A percentile compares a stretch with the other conserved stretches of the same genome.
phyloP scores from a whole-genome alignment of 2,329 filamentous ascomycete species.

The Claviceps pazoutovae region DNA sequence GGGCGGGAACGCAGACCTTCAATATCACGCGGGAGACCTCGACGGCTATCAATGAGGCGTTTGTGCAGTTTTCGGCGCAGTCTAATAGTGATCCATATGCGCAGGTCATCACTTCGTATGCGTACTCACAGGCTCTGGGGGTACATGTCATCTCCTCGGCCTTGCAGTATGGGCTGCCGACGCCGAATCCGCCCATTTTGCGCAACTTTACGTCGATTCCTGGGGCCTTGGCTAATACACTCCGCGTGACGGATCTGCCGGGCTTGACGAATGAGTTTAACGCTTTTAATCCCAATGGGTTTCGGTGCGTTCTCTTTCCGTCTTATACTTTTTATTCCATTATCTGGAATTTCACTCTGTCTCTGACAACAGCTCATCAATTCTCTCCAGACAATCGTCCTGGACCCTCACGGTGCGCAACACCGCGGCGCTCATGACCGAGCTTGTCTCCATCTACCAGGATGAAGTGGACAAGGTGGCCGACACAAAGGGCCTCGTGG shows the following conservation, averaged over 20 bases:
- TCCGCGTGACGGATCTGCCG: constrained; percentile 9
- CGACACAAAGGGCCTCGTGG: constrained; percentile 8
- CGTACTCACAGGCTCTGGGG: constrained; percentile 8
- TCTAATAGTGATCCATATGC: constrained; percentile 9
- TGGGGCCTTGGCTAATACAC: constrained; percentile 9
- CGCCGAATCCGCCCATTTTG: constrained; percentile 9
- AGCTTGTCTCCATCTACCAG: constrained; percentile 11
- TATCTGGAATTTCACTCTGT: neutral
- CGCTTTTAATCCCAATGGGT: constrained; percentile 7
- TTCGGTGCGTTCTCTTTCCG: constrained; percentile 4
- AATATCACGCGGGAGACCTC: constrained; percentile 10
- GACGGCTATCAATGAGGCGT: constrained; percentile 10
- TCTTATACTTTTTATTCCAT: neutral
- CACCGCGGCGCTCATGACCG: constrained; percentile 9
- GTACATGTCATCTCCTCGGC: constrained; percentile 6
- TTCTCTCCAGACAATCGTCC: neutral
- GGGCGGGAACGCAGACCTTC: constrained; percentile 17
- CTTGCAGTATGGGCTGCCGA: constrained; percentile 3
- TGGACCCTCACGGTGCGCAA: constrained; percentile 12
- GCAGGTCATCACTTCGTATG: constrained; percentile 11
- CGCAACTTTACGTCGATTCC: constrained; percentile 11
- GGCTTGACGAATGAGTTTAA: constrained; percentile 11
- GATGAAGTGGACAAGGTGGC: constrained; percentile 11
- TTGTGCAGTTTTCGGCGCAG: constrained; percentile 9
- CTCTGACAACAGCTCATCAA: neutral